phyloP scores from a whole-genome alignment of 2,329 filamentous ascomycete genomes.

The Byssoonygena ceratinophila region DNA sequence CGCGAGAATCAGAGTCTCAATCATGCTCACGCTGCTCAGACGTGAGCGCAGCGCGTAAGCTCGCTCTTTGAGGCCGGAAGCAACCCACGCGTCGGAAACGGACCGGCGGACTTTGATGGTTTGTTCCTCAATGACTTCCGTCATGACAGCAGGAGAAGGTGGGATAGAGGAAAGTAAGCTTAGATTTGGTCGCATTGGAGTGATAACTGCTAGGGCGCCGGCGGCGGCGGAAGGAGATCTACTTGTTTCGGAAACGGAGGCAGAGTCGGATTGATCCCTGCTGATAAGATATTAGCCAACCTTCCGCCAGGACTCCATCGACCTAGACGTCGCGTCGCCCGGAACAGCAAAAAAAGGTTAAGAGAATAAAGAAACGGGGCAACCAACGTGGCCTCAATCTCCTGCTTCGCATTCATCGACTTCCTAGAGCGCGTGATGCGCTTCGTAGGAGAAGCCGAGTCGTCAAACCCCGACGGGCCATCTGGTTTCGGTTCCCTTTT shows the following conservation, averaged over 20 bases:
- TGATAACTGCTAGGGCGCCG: slow-evolving; percentile 20
- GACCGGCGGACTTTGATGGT: slow-evolving; percentile 31
- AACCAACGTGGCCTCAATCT: slow-evolving; percentile 19
- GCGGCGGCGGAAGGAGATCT: slow-evolving; percentile 38
- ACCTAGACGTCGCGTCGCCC: slow-evolving; percentile 4
- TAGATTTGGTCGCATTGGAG: slow-evolving; percentile 34
- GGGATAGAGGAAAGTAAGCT: slow-evolving; percentile 53
- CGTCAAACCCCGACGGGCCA: slow-evolving; percentile 28
- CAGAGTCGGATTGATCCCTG: slow-evolving; percentile 20
- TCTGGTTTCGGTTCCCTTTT: slow-evolving; percentile 39
- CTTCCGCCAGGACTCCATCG: not conserved
- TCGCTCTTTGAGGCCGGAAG: slow-evolving; percentile 33
- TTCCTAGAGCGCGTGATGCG: slow-evolving; percentile 26
- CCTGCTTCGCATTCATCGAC: slow-evolving; percentile 36
- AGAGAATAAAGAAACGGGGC: not conserved
- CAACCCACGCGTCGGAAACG: slow-evolving; percentile 28
- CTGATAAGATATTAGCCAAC: not conserved
- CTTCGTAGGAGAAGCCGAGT: slow-evolving; percentile 21
- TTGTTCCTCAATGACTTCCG: slow-evolving; percentile 61
- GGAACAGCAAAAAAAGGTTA: not conserved
- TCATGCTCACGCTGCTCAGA: slow-evolving; percentile 57
- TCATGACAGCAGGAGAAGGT: slow-evolving; percentile 68
- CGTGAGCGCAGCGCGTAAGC: slow-evolving; percentile 55
- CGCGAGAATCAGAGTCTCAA: slow-evolving; percentile 54
- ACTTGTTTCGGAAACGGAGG: slow-evolving; percentile 15